Evolutionary conservation across 2,329 filamentous ascomycete genomes (phyloP), one percentile per base, ranked within the genome.

Genomic region (Penicillium sp.): DNA sequence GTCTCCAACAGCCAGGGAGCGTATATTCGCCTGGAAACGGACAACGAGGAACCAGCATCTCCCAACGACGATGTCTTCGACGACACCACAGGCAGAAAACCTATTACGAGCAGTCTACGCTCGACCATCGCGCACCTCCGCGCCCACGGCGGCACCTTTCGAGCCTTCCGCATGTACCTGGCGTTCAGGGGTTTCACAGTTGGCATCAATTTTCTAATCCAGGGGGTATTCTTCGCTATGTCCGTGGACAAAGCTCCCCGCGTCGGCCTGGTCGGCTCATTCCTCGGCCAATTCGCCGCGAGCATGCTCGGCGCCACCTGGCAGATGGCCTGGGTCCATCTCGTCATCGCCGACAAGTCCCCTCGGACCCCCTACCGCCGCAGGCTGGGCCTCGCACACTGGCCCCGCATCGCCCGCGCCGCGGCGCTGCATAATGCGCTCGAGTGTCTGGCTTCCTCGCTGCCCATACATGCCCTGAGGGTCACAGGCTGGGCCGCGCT

Each of bases 271-370:
- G 2, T 41, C 35, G 5, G 11, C 2, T 15, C 35, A 41, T 1
- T 6, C 5, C 9, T 41, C 3, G 15, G 2, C 35, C 35, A 41
- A 3, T 82, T 89, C 50, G 63, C 90, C 49, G 82, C 87, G 23
- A 83, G 86, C 51, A 76, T 94, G 21, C 76, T 85, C 23, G 81
- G 91, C 29, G 85, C 89, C 38, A 90, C 90, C 71, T 76, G 94
- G 63, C 85, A 87, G 74, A 86, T 93, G 68, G 85, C 87, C 60
- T 97, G 93, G 92, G 91, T 93, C 2, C 92, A 96, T 76, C 88
- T 91, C 70, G 87, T 96, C 74, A 92, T 97, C 73, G 88, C 91
- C 1, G 83, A 87, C 55, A 87, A 88, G 5, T 88, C 85, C 60
- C 72, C 82, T 52, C 84, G 86, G 74, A 80, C 79, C 69, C 92